Percentiles rank a stretch among this genome's conserved stretches.
These are phyloP conservation scores for Backusella circina DNA, from an alignment of 192 early-diverging fungal genomes.

Conservation along the genomic window DNA sequence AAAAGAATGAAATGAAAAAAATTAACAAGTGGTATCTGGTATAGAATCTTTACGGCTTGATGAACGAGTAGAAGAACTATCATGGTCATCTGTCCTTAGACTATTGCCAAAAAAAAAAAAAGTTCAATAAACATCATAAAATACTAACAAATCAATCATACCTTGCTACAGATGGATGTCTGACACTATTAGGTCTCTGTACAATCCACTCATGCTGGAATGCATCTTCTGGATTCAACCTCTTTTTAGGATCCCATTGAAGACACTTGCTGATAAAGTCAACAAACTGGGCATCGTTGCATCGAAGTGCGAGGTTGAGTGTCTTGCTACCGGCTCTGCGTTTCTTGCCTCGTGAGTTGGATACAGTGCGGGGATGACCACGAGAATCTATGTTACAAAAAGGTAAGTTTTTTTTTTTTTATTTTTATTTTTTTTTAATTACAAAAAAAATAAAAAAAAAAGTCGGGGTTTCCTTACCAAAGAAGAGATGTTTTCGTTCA, in stretches of 20 bases:
- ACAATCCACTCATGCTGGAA: slow-evolving; percentile 79
- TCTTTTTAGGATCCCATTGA: slow-evolving; percentile 86
- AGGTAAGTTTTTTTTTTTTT: slow-evolving; percentile 11
- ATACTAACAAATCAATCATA: neutral
- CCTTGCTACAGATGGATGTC: slow-evolving; percentile 1
- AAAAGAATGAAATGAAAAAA: neutral
- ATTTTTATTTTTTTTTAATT: neutral
- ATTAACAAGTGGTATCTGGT: neutral
- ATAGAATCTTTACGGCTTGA: neutral
- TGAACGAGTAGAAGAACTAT: slow-evolving; percentile 1
- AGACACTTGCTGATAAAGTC: slow-evolving; percentile 87
- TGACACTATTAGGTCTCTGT: neutral
- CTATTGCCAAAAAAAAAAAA: neutral
- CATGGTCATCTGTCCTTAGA: neutral
- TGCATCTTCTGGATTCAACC: slow-evolving; percentile 85
- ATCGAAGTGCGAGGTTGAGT: slow-evolving; percentile 69
- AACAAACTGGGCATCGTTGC: slow-evolving; percentile 74
- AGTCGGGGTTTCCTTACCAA: slow-evolving; percentile 68
- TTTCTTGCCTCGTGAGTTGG: slow-evolving; percentile 89
- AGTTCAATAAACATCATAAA: neutral
- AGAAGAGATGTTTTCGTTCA: slow-evolving; percentile 80
- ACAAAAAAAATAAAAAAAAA: neutral
- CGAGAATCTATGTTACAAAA: slow-evolving; percentile 37
- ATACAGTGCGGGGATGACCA: slow-evolving; percentile 52
- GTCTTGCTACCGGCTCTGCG: slow-evolving; percentile 77